Evolutionary conservation across 306 rosid genomes (phyloP), one percentile per base, ranked within the genome.

Genomic region (Rubus idaeus): DNA sequence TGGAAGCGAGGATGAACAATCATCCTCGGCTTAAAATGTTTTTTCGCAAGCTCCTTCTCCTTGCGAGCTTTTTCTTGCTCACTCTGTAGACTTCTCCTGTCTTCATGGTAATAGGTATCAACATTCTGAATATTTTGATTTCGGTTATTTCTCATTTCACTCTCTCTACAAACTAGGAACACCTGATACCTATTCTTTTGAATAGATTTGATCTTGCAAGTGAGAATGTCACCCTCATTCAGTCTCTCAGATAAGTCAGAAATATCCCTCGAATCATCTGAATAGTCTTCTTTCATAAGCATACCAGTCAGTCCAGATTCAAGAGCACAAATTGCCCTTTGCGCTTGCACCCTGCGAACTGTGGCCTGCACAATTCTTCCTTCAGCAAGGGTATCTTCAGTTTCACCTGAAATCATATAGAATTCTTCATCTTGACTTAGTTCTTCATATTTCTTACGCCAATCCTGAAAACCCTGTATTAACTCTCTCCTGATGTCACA

Each of bases 281-380:
- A 75, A 76, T 85, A 92, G 73, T 96, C 99, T 84, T 96, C 98
- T 81, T 92, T 96, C 89, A 84, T 83, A 68, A 96, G 98, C 81
- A 96, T 96, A 78, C 99, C 99, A 55, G 99, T 92, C 88, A 96
- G 86, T 70, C 99, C 99, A 77, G 99, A 88, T 85, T 96, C 99
- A 74, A 96, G 90, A 56, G 75, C 97, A 78, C 96, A 96, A 26
- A 96, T 88, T 69, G 99, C 99, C 73, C 80, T 96, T 75, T 89
- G 93, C 57, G 88, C 91, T 80, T 88, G 97, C 74, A 90, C 91
- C 83, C 91, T 86, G 79, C 92, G 91, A 37, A 95, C 93, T 8
- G 97, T 92, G 70, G 96, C 99, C 82, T 92, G 99, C 66, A 95
- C 92, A 56, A 89, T 87, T 86, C 89, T 90, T 21, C 99, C 99